Percentiles rank a stretch among this genome's conserved stretches.
Evolutionary conservation across 2,329 filamentous ascomycete species (phyloP).

Genomic region (Fusarium dlaminii): DNA sequence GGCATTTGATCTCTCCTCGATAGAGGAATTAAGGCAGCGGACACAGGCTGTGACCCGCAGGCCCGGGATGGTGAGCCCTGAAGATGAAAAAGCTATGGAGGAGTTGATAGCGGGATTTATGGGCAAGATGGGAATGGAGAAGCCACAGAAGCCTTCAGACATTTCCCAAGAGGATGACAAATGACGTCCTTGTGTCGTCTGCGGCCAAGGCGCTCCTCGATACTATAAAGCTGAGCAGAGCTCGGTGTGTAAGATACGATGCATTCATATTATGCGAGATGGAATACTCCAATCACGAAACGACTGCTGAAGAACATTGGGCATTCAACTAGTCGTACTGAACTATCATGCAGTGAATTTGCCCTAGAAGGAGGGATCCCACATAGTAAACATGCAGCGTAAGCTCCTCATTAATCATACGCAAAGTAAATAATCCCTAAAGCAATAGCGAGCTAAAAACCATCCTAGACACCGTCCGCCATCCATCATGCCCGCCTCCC

Average conservation of each 20-base stretch:
- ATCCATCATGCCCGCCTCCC: slow-evolving; percentile 13
- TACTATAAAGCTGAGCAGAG: not conserved
- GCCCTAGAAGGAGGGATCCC: not conserved
- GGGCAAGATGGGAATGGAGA: slow-evolving; percentile 56
- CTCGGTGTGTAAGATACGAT: slow-evolving; percentile 32
- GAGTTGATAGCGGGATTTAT: slow-evolving; percentile 70
- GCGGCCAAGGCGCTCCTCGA: not conserved
- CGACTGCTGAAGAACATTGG: not conserved
- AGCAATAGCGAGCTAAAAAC: slow-evolving; percentile 20
- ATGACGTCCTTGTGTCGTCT: not conserved
- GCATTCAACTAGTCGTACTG: not conserved
- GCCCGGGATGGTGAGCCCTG: slow-evolving; percentile 47
- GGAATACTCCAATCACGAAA: not conserved
- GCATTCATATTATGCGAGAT: not conserved
- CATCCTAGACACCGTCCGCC: slow-evolving; percentile 21
- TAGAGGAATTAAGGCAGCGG: slow-evolving; percentile 70
- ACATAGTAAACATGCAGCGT: not conserved
- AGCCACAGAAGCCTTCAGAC: slow-evolving; percentile 26
- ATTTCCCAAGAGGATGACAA: slow-evolving; percentile 19
- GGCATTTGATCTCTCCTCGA: slow-evolving; percentile 77
- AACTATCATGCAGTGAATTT: not conserved
- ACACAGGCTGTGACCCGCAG: slow-evolving; percentile 57
- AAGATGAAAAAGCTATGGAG: slow-evolving; percentile 69
- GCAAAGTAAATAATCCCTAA: slow-evolving; percentile 35
- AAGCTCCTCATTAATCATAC: slow-evolving; percentile 36